Base-by-base conservation (phyloP, 2,329 filamentous ascomycete genomes). In the Penicillium oxalicum region DNA sequence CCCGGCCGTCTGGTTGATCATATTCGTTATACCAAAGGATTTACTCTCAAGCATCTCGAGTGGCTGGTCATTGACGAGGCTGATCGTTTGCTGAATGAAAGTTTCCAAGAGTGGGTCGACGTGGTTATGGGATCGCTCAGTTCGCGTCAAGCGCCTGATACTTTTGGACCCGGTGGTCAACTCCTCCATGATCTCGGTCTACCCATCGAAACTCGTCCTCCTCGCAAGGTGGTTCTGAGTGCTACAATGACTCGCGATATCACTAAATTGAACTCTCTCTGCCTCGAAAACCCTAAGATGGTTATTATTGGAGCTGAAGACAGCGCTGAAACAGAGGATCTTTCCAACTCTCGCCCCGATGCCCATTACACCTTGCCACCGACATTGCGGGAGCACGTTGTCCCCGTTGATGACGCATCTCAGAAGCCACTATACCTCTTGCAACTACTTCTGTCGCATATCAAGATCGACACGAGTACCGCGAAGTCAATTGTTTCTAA, bases 61-160 rank as follows among this genome's bases (percentile, higher is more conserved):
- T 97, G 91, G 90, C 76, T 97, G 0, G 81, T 96, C 2, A 86
- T 96, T 40, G 91, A 97, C 61, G 91, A 97, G 70, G 93, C 91
- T 9, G 91, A 97, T 68, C 89, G 93, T 63, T 74, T 97, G 9
- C 78, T 97, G 5, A 86, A 91, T 38, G 88, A 97, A 66, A 91
- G 87, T 61, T 96, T 93, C 68, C 91, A 96, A 65, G 87, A 91
- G 61, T 96, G 91, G 91, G 75, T 94, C 3, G 81, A 83, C 36
- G 72, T 84, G 0, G 80, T 93, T 5, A 84, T 88, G 60, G 67
- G 68, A 24, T 74, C 74, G 2, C 57, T 81, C 62, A 79, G 83
- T 12, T 72, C 74, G 39, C 74, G 88, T 52, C 75, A 76, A 34
- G 68, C 66, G 1, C 66, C 67, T 2, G 74, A 74, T 37, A 66